Base-by-base conservation (phyloP, 2,329 filamentous ascomycete genomes). In the Claviceps citrina region DNA sequence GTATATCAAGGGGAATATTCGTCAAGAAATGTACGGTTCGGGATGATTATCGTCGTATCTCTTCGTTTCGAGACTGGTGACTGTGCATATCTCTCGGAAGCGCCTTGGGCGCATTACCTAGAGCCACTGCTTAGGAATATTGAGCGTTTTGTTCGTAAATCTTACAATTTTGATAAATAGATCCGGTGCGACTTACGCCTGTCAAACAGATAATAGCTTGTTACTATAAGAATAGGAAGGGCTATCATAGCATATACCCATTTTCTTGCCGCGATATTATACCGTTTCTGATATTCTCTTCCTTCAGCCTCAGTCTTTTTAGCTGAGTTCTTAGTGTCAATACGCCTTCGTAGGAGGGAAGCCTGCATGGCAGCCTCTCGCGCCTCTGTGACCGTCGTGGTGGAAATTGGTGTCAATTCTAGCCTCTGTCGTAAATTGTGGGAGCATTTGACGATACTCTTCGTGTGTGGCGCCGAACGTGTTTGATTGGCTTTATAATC, bases 171-270 rank as follows among this genome's bases (percentile, higher is more conserved):
- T n/a, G n/a, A n/a, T n/a, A n/a, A n/a, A n/a, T n/a, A 9, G 9
- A 24, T 19, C 8, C 2, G 4, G 12, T 15, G n/a, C 18, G 15
- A 62, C 66, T 57, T 43, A 69, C 67, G 49, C 54, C 66, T 56
- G 34, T 72, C 63, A 52, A 68, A 74, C 3, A 76, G 51, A 38
- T 63, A 64, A 45, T 70, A 75, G 18, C 70, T 72, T 20, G 68
- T 70, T 37, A 76, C 70, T 12, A 74, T 44, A 4, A 73, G 48
- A 25, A 76, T 64, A 2, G 71, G 71, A 54, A 73, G 48, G 19
- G 67, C 69, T 40, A 74, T 62, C 47, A 76, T 67, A 7, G 62
- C 44, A 18, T 58, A 55, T 3, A 61, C 54, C 59, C 67, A 73
- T 48, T 61, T 65, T 43, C 66, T 52, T 40, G 63, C 60, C 24